Evolutionary conservation across 2,329 filamentous ascomycete genomes (phyloP).

Genomic region (Alternaria triticimaculans): DNA sequence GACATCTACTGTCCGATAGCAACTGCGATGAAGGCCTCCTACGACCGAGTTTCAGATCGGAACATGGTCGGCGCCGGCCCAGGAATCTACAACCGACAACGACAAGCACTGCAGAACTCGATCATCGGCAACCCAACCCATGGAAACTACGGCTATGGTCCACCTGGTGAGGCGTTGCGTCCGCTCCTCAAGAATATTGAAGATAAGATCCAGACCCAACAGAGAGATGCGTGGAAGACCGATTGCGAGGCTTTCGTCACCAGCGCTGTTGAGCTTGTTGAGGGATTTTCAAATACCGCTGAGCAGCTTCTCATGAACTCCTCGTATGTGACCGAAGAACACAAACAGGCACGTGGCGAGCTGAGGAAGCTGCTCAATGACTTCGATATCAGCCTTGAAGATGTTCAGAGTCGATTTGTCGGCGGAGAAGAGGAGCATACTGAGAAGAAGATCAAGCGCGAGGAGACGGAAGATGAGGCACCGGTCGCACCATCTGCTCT

Average conservation of each 20-base stretch:
- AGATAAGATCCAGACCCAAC: not conserved
- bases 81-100: constrained; percentile 4
- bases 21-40: constrained; percentile 9
- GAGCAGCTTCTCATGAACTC: constrained; percentile 5
- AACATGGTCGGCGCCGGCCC: not conserved
- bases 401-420: not conserved
- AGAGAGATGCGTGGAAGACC: not conserved
- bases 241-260: constrained; percentile 5
- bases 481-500: fast-evolving
- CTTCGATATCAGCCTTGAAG: not conserved
- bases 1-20: constrained; percentile 15
- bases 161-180: not conserved
- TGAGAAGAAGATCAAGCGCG: not conserved
- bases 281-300: not conserved
- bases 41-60: not conserved
- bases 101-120: not conserved
- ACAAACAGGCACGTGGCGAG: not conserved
- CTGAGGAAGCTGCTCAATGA: not conserved
- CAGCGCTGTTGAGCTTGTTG: not conserved
- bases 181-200: constrained; percentile 1
- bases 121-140: not conserved
- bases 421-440: not conserved
- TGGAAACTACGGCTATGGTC: not conserved
- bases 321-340: constrained; percentile 1
- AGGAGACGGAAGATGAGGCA: not conserved